Conservation (phyloP, 1,284 basidiomycete species). For the Malassezia restricta region DNA sequence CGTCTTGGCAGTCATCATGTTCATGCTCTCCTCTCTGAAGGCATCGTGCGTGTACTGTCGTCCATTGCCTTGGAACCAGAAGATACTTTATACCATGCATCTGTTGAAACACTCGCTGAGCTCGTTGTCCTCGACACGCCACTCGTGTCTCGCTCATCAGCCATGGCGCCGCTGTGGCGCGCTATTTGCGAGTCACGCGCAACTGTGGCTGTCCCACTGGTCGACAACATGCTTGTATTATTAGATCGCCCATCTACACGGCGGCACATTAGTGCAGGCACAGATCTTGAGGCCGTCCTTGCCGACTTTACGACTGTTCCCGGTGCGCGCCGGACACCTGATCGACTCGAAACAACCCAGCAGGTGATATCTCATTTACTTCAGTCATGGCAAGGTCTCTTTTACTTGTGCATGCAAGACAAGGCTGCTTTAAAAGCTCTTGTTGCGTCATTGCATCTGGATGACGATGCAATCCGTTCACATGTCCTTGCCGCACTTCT, state of each 20-base stretch:
- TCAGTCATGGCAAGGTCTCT: slow-evolving; percentile 81
- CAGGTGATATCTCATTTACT: slow-evolving; percentile 67
- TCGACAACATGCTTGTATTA: slow-evolving; percentile 68
- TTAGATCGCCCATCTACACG: slow-evolving; percentile 75
- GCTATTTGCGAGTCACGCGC: slow-evolving; percentile 73
- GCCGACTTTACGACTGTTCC: slow-evolving; percentile 16
- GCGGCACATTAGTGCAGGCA: slow-evolving; percentile 64
- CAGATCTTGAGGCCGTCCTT: slow-evolving; percentile 60
- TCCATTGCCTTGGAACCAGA: slow-evolving; percentile 86
- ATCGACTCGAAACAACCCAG: slow-evolving; percentile 71
- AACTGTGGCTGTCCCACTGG: slow-evolving; percentile 73
- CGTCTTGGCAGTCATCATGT: slow-evolving; percentile 31
- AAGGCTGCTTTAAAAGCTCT: slow-evolving; percentile 72
- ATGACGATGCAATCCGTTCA: slow-evolving; percentile 54
- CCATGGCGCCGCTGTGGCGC: slow-evolving; percentile 74
- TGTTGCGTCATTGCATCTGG: slow-evolving; percentile 73
- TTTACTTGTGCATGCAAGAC: slow-evolving; percentile 86
- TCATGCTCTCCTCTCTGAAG: slow-evolving; percentile 19
- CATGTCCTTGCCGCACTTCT: slow-evolving; percentile 71
- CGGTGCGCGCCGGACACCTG: background rate
- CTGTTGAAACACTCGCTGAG: slow-evolving; percentile 79
- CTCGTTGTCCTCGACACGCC: slow-evolving; percentile 77
- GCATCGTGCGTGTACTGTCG: slow-evolving; percentile 60
- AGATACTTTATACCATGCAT: slow-evolving; percentile 72
- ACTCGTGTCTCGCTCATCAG: slow-evolving; percentile 67